Conservation (phyloP, 2,329 filamentous ascomycete species). For the Didymella lethalis region DNA sequence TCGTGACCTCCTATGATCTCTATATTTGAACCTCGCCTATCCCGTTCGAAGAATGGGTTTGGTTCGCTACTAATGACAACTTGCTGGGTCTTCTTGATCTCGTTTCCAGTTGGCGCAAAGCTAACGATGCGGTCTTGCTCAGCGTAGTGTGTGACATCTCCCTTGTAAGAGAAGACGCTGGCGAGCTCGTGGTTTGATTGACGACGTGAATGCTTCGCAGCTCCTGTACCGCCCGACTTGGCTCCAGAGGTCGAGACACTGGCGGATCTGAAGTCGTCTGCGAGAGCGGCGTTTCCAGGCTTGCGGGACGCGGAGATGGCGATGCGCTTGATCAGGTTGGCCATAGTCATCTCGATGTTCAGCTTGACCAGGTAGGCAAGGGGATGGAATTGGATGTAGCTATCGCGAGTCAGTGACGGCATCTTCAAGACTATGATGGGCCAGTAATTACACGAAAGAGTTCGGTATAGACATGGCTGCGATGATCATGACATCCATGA, state of each 20-base stretch:
- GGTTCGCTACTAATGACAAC: conserved; percentile 37
- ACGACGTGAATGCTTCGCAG: conserved; percentile 17
- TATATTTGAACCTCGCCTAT: conserved; percentile 17
- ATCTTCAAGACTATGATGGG: background rate
- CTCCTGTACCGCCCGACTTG: conserved; percentile 12
- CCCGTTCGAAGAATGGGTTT: conserved; percentile 28
- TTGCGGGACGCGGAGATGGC: conserved; percentile 43
- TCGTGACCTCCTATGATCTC: conserved; percentile 21
- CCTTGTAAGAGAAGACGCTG: conserved; percentile 32
- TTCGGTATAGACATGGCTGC: conserved; percentile 58
- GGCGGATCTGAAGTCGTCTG: conserved; percentile 44
- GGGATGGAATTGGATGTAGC: conserved; percentile 61
- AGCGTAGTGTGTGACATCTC: conserved; percentile 17
- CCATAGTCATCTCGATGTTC: conserved; percentile 63
- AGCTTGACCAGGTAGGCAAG: conserved; percentile 60
- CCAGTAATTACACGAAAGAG: conserved; percentile 52
- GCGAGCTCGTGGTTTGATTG: conserved; percentile 39
- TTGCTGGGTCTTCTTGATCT: conserved; percentile 45
- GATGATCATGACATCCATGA: conserved; percentile 61
- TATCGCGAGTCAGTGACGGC: conserved; percentile 20
- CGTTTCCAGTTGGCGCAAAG: conserved; percentile 37
- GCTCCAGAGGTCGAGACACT: conserved; percentile 32
- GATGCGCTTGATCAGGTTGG: conserved; percentile 57
- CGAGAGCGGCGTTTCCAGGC: conserved; percentile 37
- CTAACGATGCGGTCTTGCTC: conserved; percentile 24